Evolutionary conservation across 2,329 filamentous ascomycete genomes (phyloP), one percentile per base, ranked within the genome.

Genomic region (Ophiostoma triangulosporum): DNA sequence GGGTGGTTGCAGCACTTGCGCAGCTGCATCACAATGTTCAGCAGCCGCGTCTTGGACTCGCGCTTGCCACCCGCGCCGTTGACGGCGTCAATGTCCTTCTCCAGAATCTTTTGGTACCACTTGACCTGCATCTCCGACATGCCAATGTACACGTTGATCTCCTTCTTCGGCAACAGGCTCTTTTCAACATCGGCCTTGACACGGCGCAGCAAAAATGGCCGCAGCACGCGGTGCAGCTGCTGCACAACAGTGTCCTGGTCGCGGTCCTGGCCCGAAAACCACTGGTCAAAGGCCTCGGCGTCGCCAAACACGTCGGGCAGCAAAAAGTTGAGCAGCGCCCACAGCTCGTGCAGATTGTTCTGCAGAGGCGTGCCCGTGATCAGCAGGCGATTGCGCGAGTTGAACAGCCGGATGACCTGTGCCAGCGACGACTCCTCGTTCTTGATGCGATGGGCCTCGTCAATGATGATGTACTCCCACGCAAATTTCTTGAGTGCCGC

Each of bases 121-220:
- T 93, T 95, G 61, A 96, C 80, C 67, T 98, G 93, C 93, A 98
- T 98, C 55, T 96, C 90, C 1, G 93, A 90, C 91, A 98, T 96
- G 60, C 91, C 93, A 60, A 98, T 84, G 65, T 97, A 98, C 27
- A 98, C 70, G 60, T 98, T 98, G 64, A 97, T 73, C 67, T 98
- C 93, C 68, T 97, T 96, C 75, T 98, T 98, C 2, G 93, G 93
- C 51, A 97, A 70, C 57, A 98, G 73, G 64, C 91, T 97, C 77
- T 98, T 98, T 68, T 98, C 93, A 4, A 98, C 93, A 66, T 98
- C 93, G 59, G 82, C 87, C 76, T 98, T 98, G 62, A 98, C 93
- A 68, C 93, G 87, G 57, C 93, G 88, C 40, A 98, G 80, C 63
- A 98, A 72, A 73, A 98, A 98, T 3, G 93, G 93, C 22, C 91